phyloP scores from a whole-genome alignment of 2,329 filamentous ascomycete genomes.

The Colletotrichum tropicale region DNA sequence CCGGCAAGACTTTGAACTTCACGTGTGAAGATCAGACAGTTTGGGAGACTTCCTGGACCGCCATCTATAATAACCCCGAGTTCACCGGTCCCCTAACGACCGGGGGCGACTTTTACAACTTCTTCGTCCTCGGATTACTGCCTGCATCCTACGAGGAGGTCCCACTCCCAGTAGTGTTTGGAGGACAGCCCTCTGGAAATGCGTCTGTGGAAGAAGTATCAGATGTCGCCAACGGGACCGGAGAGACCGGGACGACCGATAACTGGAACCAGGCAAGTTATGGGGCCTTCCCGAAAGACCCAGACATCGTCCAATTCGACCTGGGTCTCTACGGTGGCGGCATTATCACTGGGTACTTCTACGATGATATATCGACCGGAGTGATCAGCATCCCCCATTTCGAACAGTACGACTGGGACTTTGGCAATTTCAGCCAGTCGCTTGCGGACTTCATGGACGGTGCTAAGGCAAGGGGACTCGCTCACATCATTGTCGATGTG shows the following conservation, averaged over 20 bases:
- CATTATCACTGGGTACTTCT: conserved; percentile 9
- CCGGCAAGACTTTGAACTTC: conserved; percentile 5
- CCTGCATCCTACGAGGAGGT: neutral
- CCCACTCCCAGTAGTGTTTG: neutral
- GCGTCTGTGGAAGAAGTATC: neutral
- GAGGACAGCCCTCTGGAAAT: neutral
- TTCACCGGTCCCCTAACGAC: conserved; percentile 4
- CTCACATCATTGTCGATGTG: neutral
- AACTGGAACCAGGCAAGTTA: neutral
- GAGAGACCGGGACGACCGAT: neutral
- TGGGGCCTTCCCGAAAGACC: neutral
- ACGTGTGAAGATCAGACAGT: neutral
- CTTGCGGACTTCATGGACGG: neutral
- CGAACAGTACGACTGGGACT: neutral
- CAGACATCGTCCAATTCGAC: neutral
- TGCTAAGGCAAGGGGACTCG: neutral
- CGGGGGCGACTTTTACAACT: conserved; percentile 14
- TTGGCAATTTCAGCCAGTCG: neutral
- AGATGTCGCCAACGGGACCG: neutral
- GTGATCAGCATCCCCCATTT: conserved; percentile 10
- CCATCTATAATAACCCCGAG: conserved; percentile 6
- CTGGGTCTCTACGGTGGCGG: neutral
- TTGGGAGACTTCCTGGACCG: neutral
- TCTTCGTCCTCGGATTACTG: conserved; percentile 1
- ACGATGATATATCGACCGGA: conserved; percentile 2